These are phyloP conservation scores for Poterioochromonas sp. DNA, from an alignment of 352 stramenopile genomes.

Conservation along the genomic window DNA sequence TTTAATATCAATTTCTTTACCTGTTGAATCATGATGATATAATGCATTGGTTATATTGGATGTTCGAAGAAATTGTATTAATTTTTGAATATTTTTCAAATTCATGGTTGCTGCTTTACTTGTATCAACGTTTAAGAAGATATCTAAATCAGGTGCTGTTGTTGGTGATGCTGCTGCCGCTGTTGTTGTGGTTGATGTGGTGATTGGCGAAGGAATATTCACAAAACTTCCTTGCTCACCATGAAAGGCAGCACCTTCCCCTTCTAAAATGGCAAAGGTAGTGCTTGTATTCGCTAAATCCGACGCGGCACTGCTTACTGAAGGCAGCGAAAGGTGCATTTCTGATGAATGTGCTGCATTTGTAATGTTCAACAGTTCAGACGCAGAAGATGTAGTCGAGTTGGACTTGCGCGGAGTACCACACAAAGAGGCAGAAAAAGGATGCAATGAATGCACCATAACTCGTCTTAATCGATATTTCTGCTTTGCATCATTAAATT, in stretches of 20 bases:
- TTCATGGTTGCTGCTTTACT: background rate
- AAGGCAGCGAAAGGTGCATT: background rate
- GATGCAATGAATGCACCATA: background rate
- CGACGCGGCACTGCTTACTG: background rate
- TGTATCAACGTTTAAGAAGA: no score
- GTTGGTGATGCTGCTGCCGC: background rate
- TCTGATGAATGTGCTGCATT: background rate
- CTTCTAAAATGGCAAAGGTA: background rate
- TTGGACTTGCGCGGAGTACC: background rate
- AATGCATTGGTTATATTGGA: background rate
- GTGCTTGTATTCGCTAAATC: background rate
- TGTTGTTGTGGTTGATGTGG: background rate
- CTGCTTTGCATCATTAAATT: constrained; percentile 5
- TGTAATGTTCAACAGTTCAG: background rate
- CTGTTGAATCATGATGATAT: background rate
- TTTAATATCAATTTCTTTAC: background rate
- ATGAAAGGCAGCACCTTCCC: background rate
- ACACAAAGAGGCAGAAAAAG: background rate
- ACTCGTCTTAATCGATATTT: background rate
- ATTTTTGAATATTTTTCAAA: background rate
- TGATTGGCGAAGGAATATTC: background rate
- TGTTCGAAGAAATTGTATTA: background rate
- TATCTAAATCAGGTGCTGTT: background rate
- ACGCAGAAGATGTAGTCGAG: background rate
- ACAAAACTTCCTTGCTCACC: background rate